Conservation (phyloP, 73 alveolate genomes). For the Urostyla sp. region DNA sequence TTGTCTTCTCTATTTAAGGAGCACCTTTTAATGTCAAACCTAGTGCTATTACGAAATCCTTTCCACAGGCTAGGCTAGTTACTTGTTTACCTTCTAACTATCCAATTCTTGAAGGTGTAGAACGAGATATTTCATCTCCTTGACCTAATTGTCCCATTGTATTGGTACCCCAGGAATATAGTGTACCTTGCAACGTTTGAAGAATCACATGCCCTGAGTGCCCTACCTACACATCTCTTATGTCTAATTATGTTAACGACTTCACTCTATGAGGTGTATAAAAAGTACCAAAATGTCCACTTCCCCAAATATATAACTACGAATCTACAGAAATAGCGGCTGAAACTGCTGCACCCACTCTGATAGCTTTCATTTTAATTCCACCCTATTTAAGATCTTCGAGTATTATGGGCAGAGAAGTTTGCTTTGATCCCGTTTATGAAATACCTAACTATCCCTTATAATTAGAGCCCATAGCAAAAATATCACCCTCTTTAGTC, state of each 20-base stretch:
- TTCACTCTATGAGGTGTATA: constrained; percentile 62
- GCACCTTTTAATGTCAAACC: constrained; percentile 44
- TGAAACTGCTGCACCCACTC: constrained; percentile 74
- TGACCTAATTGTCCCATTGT: constrained; percentile 43
- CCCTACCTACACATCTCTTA: constrained; percentile 50
- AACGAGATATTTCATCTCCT: constrained; percentile 1
- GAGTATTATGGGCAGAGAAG: constrained; percentile 39
- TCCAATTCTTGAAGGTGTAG: constrained; percentile 46
- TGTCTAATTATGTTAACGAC: constrained; percentile 9
- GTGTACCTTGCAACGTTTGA: constrained; percentile 30
- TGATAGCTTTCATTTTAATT: constrained; percentile 52
- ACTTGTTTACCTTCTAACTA: constrained; percentile 53
- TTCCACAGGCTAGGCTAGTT: constrained; percentile 28
- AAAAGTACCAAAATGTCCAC: constrained; percentile 73
- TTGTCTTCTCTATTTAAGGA: background rate
- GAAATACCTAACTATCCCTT: constrained; percentile 78
- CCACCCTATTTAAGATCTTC: constrained; percentile 62
- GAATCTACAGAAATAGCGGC: constrained; percentile 58
- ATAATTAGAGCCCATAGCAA: constrained; percentile 76
- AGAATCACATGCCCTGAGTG: constrained; percentile 24
- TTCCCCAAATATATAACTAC: constrained; percentile 70
- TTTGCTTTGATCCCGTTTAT: constrained; percentile 28
- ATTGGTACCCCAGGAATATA: constrained; percentile 57
- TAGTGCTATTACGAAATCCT: constrained; percentile 39
- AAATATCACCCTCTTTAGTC: constrained; percentile 61